Evolutionary conservation across 345 rosid genomes (phyloP), one percentile per base, ranked within the genome.

Genomic region (Boechera retrofracta): DNA sequence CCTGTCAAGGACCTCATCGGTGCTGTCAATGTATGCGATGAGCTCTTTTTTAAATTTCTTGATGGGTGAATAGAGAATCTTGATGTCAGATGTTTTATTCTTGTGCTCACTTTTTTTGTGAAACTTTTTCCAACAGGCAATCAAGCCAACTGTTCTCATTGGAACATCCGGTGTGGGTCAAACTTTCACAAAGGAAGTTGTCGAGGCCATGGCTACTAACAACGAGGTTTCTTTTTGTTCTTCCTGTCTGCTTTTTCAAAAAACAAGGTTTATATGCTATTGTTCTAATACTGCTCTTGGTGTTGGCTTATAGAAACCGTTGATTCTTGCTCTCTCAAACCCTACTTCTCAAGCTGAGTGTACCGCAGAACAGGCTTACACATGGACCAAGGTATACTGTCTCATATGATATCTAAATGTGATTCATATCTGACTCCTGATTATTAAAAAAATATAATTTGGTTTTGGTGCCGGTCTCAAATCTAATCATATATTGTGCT

Each of bases 321-420:
- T 95, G 69, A 91, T 92, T 75, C 88, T 95, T 69, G 96, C 99
- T 61, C 90, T 95, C 42, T 95, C 99, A 51, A 95, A 92, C 74
- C 99, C 98, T 26, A 95, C 98, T 55, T 91, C 99, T 41, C 99
- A 95, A 77, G 89, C 98, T 11, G 99, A 95, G 77, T 95, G 99
- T 70, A 95, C 96, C 6, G 99, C 99, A 12, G 99, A 92, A 77
- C 94, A 95, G 84, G 99, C 99, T 66, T 95, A 95, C 75, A 81
- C 88, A 60, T 95, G 99, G 98, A 91, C 87, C 79, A 80, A 90
- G 96, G 98, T 90, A 80, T 52, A 16, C 9, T 24, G 3, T 33
- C 69, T 33, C 42, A 41, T 4, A 72, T 49, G 48, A 55, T 9
- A 7, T 33, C 98, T 58, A 32, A 2, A 72, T 58, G 48, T 42